Conservation (phyloP, 163 green algal genomes). For the Scenedesmus sp. region DNA sequence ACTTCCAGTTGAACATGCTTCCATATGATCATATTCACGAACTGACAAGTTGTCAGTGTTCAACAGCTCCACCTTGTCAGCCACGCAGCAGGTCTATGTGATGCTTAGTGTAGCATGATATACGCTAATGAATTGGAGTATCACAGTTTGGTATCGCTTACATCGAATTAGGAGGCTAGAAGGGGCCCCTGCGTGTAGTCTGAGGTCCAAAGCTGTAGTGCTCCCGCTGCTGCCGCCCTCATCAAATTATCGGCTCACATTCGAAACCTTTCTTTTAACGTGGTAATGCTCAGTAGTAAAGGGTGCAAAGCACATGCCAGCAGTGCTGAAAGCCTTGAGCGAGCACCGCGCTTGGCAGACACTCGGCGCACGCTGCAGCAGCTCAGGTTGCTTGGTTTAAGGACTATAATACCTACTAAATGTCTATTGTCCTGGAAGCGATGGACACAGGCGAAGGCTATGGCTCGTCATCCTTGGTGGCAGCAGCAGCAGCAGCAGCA, state of each 20-base stretch:
- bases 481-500: slow-evolving; percentile 10
- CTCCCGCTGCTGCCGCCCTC: not conserved
- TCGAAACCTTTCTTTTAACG: no score
- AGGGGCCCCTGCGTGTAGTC: not conserved
- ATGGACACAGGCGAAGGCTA: not conserved
- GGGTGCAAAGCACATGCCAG: not conserved
- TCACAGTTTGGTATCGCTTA: no score
- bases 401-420: not conserved
- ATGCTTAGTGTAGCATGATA: no score
- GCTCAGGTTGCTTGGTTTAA: not conserved
- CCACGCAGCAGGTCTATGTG: no score
- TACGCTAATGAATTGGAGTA: no score
- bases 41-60: no score
- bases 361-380: not conserved
- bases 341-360: not conserved
- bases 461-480: not conserved
- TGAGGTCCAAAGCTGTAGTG: slow-evolving; percentile 10
- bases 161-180: no score
- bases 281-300: not conserved
- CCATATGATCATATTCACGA: no score
- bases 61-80: no score
- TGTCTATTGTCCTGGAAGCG: not conserved
- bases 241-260: no score
- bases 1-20: no score
- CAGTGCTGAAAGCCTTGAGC: not conserved